Conservation (phyloP, 1,284 basidiomycete genomes). For the Ceratobasidium sp. region DNA sequence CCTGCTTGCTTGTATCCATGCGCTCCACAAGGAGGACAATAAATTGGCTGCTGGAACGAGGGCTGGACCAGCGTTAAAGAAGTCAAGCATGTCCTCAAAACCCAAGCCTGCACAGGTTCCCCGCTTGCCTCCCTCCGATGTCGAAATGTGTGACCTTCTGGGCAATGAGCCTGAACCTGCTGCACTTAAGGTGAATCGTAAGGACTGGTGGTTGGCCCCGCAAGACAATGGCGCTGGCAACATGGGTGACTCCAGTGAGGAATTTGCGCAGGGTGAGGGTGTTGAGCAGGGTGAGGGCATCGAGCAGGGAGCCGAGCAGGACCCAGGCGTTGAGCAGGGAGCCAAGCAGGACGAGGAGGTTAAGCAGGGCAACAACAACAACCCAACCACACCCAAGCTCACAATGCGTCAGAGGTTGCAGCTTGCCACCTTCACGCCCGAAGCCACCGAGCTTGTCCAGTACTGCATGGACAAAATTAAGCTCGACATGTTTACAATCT, state of each 20-base stretch:
- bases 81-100: not conserved
- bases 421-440: not conserved
- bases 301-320: too few relatives aligned
- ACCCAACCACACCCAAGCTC: not conserved
- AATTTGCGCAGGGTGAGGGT: too few relatives aligned
- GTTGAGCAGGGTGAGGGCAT: too few relatives aligned
- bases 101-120: not conserved
- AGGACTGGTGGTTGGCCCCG: too few relatives aligned
- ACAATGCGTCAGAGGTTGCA: slow-evolving; percentile 2
- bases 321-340: too few relatives aligned
- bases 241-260: not conserved
- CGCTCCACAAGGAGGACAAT: not conserved
- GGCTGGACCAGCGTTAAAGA: not conserved
- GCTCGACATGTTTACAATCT: not conserved
- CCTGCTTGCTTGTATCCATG: not conserved
- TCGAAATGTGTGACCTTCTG: not conserved
- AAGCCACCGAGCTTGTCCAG: not conserved
- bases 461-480: not conserved
- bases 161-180: not conserved
- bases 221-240: not conserved
- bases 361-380: not conserved
- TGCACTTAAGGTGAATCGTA: too few relatives aligned
- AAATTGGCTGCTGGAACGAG: too few relatives aligned
- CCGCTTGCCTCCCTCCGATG: not conserved
- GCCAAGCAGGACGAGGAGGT: too few relatives aligned